phyloP scores from a whole-genome alignment of 768 basidiomycete genomes.

The Tylopilus sp. region DNA sequence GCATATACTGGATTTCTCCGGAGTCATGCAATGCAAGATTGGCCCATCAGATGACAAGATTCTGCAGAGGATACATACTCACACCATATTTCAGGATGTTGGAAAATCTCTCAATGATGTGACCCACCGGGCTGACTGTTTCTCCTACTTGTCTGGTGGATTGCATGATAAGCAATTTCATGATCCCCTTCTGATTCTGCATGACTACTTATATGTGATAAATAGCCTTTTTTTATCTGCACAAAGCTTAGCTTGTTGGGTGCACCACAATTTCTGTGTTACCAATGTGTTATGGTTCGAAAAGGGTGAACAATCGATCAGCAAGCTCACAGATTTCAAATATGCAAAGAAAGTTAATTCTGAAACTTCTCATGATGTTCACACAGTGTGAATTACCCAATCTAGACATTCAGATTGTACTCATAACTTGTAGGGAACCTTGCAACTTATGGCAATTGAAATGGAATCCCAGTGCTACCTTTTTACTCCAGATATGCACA shows the following conservation, averaged over 20 bases:
- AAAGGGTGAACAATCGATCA: background rate
- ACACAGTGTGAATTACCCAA: too few species aligned
- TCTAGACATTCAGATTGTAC: constrained; percentile 9
- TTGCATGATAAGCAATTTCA: background rate
- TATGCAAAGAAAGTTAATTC: constrained; percentile 4
- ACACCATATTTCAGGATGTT: background rate
- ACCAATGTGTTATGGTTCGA: background rate
- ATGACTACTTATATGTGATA: background rate
- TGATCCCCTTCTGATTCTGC: too few species aligned
- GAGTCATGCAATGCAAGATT: background rate
- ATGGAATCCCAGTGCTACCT: background rate
- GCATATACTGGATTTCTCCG: background rate
- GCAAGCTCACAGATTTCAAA: constrained; percentile 15
- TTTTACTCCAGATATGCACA: background rate
- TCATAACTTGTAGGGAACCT: too few species aligned
- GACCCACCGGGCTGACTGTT: background rate
- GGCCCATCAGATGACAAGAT: too few species aligned
- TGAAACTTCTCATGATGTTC: too few species aligned
- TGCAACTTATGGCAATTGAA: constrained; percentile 13
- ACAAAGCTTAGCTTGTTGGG: background rate
- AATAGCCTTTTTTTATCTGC: background rate
- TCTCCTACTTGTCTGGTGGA: background rate
- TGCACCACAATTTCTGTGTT: background rate
- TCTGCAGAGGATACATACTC: background rate
- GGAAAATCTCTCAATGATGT: background rate